Evolutionary conservation across 75 land plant genomes (phyloP).

Genomic region (Cryptomeria japonica): DNA sequence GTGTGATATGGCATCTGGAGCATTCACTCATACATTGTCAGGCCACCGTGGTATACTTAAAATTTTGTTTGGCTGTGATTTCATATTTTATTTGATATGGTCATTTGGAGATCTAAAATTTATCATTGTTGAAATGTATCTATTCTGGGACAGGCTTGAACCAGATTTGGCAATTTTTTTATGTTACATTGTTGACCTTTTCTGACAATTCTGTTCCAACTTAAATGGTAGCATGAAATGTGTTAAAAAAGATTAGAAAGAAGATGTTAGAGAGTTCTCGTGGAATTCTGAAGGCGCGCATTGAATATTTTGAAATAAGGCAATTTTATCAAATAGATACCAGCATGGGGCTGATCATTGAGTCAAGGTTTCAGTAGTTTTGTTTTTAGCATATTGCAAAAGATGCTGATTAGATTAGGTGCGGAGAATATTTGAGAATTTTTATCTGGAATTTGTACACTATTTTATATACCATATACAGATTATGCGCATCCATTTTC

Average conservation of each 20-base stretch:
- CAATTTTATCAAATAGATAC: neutral
- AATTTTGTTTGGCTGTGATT: neutral
- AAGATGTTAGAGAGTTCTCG: neutral
- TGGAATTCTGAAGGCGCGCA: neutral
- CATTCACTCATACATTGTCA: conserved; percentile 88
- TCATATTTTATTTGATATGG: neutral
- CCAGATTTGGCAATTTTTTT: neutral
- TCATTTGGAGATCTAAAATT: neutral
- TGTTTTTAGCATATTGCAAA: neutral
- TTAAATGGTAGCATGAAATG: neutral
- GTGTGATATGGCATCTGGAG: conserved; percentile 95
- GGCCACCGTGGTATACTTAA: conserved; percentile 82
- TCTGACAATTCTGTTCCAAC: neutral
- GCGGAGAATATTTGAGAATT: neutral
- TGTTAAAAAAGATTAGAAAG: neutral
- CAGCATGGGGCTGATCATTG: neutral
- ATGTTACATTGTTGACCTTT: neutral
- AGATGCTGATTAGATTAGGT: neutral
- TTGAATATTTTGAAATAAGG: neutral
- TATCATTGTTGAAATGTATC: neutral
- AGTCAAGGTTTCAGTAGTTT: neutral
- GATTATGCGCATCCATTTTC: neutral
- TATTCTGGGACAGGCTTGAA: neutral
- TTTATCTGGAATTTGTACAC: neutral
- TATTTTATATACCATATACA: neutral